Percentiles rank a stretch among this genome's conserved stretches.
Evolutionary conservation across 2,329 filamentous ascomycete species (phyloP).

Genomic region (Cladosporium cucumerinum): DNA sequence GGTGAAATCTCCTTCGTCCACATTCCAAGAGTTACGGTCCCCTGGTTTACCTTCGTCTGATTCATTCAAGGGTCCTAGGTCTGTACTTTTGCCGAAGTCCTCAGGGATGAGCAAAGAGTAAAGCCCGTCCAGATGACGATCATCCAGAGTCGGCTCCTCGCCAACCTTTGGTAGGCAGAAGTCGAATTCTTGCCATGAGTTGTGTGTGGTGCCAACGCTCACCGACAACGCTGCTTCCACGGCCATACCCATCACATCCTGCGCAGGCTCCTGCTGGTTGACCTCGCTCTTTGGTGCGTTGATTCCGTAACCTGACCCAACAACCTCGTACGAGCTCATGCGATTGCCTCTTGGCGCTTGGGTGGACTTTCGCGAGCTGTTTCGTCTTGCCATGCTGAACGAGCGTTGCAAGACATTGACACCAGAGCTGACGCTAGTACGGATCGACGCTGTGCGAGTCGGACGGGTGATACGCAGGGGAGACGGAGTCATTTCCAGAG

Average conservation of each 20-base stretch:
- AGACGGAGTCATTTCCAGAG: slow-evolving; percentile 22
- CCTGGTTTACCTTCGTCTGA: slow-evolving; percentile 1
- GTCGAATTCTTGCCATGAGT: slow-evolving; percentile 11
- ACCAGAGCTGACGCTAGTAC: slow-evolving; percentile 32
- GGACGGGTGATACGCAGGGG: slow-evolving; percentile 20
- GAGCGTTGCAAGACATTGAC: slow-evolving; percentile 28
- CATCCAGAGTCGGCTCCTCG: neutral
- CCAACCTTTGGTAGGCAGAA: slow-evolving; percentile 10
- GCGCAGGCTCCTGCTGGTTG: neutral
- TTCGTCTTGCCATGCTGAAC: slow-evolving; percentile 26
- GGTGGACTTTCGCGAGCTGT: slow-evolving; percentile 21
- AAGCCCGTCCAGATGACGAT: neutral
- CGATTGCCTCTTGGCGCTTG: slow-evolving; percentile 24
- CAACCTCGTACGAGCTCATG: slow-evolving; percentile 35
- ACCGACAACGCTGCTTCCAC: neutral
- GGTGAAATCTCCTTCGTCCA: slow-evolving; percentile 8
- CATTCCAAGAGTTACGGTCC: slow-evolving; percentile 10
- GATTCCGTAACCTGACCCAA: slow-evolving; percentile 40
- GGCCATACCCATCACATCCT: neutral
- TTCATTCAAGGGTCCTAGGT: slow-evolving; percentile 16
- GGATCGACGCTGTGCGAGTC: slow-evolving; percentile 36
- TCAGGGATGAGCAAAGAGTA: neutral
- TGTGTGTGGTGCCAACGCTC: neutral
- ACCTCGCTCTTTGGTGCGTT: slow-evolving; percentile 18
- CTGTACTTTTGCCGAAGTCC: neutral